These are phyloP conservation scores for Penicillium sp. DNA, from an alignment of 2,329 filamentous ascomycete species.

Conservation along the genomic window DNA sequence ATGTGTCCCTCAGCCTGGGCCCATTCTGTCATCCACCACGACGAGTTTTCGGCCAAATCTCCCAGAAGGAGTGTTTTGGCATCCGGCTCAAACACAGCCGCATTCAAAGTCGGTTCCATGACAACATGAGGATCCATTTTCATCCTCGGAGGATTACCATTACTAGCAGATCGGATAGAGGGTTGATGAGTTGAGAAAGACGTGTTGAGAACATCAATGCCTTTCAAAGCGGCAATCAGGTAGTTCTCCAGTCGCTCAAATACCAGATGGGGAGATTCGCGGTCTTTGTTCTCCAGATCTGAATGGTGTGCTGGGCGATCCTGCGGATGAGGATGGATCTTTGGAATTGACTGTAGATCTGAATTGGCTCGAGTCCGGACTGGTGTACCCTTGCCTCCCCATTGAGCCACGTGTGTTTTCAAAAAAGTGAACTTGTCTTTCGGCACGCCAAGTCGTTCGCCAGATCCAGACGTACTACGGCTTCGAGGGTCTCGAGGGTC, in stretches of 20 bases:
- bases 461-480: conserved; percentile 39
- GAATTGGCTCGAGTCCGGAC: conserved; percentile 38
- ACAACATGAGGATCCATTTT: conserved; percentile 39
- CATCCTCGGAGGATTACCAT: conserved; percentile 48
- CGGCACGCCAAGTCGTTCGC: conserved; percentile 23
- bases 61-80: conserved; percentile 76
- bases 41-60: conserved; percentile 79
- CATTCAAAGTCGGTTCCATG: conserved; percentile 38
- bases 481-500: conserved; percentile 32
- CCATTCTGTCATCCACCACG: conserved; percentile 76
- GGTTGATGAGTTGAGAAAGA: conserved; percentile 70
- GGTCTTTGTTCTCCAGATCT: conserved; percentile 47
- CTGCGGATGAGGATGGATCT: conserved; percentile 28
- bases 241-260: conserved; percentile 83
- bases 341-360: conserved; percentile 36
- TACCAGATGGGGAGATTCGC: conserved; percentile 55
- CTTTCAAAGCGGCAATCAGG: conserved; percentile 70
- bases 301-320: conserved; percentile 25
- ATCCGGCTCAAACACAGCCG: conserved; percentile 68
- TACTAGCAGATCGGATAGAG: conserved; percentile 51
- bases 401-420: conserved; percentile 24
- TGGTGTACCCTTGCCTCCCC: conserved; percentile 30
- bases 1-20: conserved; percentile 41
- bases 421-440: conserved; percentile 27
- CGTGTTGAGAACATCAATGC: conserved; percentile 73